phyloP scores from a whole-genome alignment of 331 rosid species.

The Cydonia oblonga region DNA sequence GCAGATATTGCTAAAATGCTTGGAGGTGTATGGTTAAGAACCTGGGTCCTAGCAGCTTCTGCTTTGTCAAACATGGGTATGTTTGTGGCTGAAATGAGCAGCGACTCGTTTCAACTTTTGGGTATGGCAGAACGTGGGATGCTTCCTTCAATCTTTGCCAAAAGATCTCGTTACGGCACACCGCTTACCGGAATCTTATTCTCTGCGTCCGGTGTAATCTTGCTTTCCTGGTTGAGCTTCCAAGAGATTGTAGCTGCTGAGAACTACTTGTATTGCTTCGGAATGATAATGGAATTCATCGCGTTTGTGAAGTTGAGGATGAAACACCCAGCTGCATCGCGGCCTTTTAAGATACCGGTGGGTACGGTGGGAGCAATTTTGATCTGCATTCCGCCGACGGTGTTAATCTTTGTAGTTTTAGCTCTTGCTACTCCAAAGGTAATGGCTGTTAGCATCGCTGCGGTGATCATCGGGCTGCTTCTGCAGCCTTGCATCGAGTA shows the following conservation, averaged over 20 bases:
- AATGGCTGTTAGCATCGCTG: slow-evolving; percentile 30
- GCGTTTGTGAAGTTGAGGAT: slow-evolving; percentile 47
- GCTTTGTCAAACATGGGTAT: slow-evolving; percentile 66
- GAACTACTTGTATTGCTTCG: slow-evolving; percentile 49
- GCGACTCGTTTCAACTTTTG: slow-evolving; percentile 57
- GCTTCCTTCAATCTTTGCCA: slow-evolving; percentile 49
- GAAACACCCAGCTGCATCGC: slow-evolving; percentile 16
- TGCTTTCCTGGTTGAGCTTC: slow-evolving; percentile 57
- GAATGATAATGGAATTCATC: slow-evolving; percentile 54
- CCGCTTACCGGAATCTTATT: slow-evolving; percentile 40
- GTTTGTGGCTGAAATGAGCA: slow-evolving; percentile 60
- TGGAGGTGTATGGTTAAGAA: slow-evolving; percentile 49
- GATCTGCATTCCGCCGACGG: slow-evolving; percentile 41
- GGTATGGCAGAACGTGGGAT: slow-evolving; percentile 56
- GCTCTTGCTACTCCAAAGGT: slow-evolving; percentile 35
- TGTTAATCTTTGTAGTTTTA: slow-evolving; percentile 36
- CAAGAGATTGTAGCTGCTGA: slow-evolving; percentile 62
- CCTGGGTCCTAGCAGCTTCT: slow-evolving; percentile 46
- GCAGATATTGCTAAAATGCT: slow-evolving; percentile 35
- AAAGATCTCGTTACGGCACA: slow-evolving; percentile 39
- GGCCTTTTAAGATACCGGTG: slow-evolving; percentile 45
- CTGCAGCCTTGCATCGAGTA: slow-evolving; percentile 39
- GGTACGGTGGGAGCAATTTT: slow-evolving; percentile 35
- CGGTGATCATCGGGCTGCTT: slow-evolving; percentile 31
- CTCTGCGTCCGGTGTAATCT: slow-evolving; percentile 47